A percentile compares a stretch with the other conserved stretches of the same genome.
phyloP scores from a whole-genome alignment of 2,329 filamentous ascomycete genomes.

The Pseudogymnoascus sp. region DNA sequence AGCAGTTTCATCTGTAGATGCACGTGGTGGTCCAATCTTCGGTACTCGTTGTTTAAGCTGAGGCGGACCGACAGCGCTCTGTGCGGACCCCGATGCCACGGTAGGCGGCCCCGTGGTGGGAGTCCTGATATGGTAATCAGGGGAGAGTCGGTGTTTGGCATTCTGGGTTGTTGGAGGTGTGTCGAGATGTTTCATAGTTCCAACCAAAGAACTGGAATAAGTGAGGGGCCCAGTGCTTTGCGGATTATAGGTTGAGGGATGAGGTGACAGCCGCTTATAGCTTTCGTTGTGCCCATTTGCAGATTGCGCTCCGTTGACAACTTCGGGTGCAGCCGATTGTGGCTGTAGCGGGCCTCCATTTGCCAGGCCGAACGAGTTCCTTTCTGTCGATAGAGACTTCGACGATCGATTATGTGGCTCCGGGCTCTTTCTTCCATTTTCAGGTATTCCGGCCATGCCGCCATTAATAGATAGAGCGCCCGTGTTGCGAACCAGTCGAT shows the following conservation, averaged over 20 bases:
- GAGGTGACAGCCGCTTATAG: slow-evolving; percentile 16
- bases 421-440: slow-evolving; percentile 25
- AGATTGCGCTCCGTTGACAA: slow-evolving; percentile 11
- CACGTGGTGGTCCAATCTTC: slow-evolving; percentile 53
- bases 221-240: slow-evolving; percentile 27
- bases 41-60: slow-evolving; percentile 78
- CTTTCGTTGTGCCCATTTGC: slow-evolving; percentile 20
- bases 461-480: slow-evolving; percentile 25
- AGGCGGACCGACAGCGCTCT: slow-evolving; percentile 32
- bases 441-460: slow-evolving; percentile 18
- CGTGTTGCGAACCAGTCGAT: slow-evolving; percentile 23
- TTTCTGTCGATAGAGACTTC: slow-evolving; percentile 21
- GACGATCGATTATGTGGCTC: slow-evolving; percentile 20
- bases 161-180: slow-evolving; percentile 19
- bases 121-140: slow-evolving; percentile 34
- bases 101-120: slow-evolving; percentile 34
- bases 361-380: slow-evolving; percentile 22
- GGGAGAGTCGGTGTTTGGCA: slow-evolving; percentile 52
- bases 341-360: slow-evolving; percentile 19
- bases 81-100: background rate
- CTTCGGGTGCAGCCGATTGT: slow-evolving; percentile 12
- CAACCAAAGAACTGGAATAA: slow-evolving; percentile 23
- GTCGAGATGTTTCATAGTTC: slow-evolving; percentile 20
- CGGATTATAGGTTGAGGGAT: slow-evolving; percentile 22
- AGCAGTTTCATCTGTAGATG: slow-evolving; percentile 61